Evolutionary conservation across 2,329 filamentous ascomycete genomes (phyloP), one percentile per base, ranked within the genome.

Genomic region (Botrytis squamosa): DNA sequence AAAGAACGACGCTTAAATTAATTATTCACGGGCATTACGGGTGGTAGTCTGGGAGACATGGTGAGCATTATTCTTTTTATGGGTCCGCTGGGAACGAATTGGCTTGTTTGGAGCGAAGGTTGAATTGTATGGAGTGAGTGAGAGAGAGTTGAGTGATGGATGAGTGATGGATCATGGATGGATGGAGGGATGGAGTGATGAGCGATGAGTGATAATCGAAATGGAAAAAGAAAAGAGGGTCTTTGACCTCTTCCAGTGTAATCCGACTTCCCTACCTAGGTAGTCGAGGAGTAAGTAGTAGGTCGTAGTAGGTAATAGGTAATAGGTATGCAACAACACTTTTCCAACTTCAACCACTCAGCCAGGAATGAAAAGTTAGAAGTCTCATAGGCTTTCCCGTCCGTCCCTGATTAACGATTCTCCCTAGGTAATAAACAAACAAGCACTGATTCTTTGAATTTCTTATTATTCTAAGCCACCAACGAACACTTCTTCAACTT

Each of bases 401-500:
- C 36, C 25, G 38, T 62, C 8, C 22, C 36, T 62, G 25, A 40
- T n/a, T 62, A 18, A 57, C 29, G 8, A 9, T 62, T 62, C 59
- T n/a, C 3, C 4, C 49, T 55, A 55, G 49, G 49, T 14, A 33
- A 57, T 57, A 33, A 57, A 57, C 52, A 40, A 22, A 22, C n/a
- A 65, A 29, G 42, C 40, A 64, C 62, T 64, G n/a, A 29, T 44
- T 64, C 18, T 29, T 44, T 46, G 42, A 36, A 44, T 65, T 25
- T 33, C 29, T 14, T 36, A 36, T 22, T 49, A 49, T 29, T 49
- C 42, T 20, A 4, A 66, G 40, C 38, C 29, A 36, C 63, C 63
- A 74, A 66, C 65, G 69, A 71, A 73, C 38, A 65, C 75, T 60
- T 71, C 62, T 66, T 65, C 71, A 25, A 40, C 72, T 52, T 75